phyloP scores from a whole-genome alignment of 371 early-diverging fungal species.

The Syncephalastrum sp. region DNA sequence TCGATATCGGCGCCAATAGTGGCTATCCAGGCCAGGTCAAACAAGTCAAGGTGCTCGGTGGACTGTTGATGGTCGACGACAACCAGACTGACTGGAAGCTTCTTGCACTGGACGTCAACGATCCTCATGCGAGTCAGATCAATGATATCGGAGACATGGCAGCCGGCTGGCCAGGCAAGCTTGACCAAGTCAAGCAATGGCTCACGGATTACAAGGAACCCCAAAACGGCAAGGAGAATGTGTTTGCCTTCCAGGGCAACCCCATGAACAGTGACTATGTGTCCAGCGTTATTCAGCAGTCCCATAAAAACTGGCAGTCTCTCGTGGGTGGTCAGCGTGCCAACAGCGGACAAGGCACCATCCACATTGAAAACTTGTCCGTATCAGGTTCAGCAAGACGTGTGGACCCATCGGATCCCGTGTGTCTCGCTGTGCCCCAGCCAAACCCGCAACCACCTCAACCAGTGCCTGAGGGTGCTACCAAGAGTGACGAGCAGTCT shows the following conservation, averaged over 20 bases:
- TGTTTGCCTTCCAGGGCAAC: constrained; percentile 89
- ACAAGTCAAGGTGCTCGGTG: constrained; percentile 94
- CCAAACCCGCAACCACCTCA: too few species aligned
- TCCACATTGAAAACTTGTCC: too few species aligned
- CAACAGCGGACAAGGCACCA: too few species aligned
- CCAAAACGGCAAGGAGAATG: constrained; percentile 86
- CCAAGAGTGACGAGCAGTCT: too few species aligned
- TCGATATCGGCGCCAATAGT: constrained; percentile 88
- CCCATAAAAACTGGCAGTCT: too few species aligned
- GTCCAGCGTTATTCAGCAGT: too few species aligned
- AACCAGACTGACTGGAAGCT: constrained; percentile 99
- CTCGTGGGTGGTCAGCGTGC: too few species aligned
- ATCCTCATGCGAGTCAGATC: constrained; percentile 83
- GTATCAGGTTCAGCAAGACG: too few species aligned
- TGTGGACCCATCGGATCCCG: too few species aligned
- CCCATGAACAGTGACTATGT: constrained; percentile 64
- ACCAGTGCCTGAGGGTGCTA: too few species aligned
- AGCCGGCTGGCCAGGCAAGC: constrained; percentile 78
- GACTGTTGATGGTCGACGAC: constrained; percentile 92
- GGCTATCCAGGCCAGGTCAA: constrained; percentile 90
- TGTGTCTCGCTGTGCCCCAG: too few species aligned
- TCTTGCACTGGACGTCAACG: constrained; percentile 88
- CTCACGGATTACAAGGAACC: constrained; percentile 93
- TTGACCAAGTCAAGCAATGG: constrained; percentile 82
- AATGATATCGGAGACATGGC: constrained; percentile 88